Conservation (phyloP, 176 grass and related monocot species). For the Oryza nivara region DNA sequence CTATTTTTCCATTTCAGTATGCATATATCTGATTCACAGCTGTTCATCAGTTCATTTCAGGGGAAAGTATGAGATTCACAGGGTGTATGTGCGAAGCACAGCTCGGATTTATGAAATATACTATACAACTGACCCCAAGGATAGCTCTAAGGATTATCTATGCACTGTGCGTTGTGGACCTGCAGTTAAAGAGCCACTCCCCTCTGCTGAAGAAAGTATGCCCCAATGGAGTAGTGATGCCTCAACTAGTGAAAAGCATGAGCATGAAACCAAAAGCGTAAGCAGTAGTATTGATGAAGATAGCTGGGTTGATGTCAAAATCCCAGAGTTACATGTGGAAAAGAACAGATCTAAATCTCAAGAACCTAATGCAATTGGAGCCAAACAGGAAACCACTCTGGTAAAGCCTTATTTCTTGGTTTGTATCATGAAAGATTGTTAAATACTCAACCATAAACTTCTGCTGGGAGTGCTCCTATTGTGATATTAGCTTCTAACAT, state of each 20-base stretch:
- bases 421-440: neutral
- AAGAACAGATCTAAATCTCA: conserved; percentile 31
- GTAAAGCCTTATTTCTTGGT: conserved; percentile 35
- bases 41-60: conserved; percentile 68
- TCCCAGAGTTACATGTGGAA: conserved; percentile 47
- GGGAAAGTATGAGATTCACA: conserved; percentile 72
- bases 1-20: conserved; percentile 20
- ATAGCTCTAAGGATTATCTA: conserved; percentile 71
- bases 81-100: conserved; percentile 74
- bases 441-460: conserved; percentile 22
- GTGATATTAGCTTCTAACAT: conserved; percentile 25
- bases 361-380: conserved; percentile 41
- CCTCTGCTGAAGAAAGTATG: conserved; percentile 44
- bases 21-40: conserved; percentile 23
- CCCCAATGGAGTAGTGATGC: conserved; percentile 39
- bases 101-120: conserved; percentile 92
- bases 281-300: conserved; percentile 69
- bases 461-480: conserved; percentile 6
- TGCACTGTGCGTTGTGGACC: conserved; percentile 77
- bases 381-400: conserved; percentile 48
- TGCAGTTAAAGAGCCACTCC: conserved; percentile 46
- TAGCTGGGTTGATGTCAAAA: conserved; percentile 83
- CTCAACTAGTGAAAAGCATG: conserved; percentile 49
- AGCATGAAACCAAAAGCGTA: conserved; percentile 40
- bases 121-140: conserved; percentile 52